phyloP scores from a whole-genome alignment of 2,329 filamentous ascomycete genomes.

The Colletotrichum agaves region DNA sequence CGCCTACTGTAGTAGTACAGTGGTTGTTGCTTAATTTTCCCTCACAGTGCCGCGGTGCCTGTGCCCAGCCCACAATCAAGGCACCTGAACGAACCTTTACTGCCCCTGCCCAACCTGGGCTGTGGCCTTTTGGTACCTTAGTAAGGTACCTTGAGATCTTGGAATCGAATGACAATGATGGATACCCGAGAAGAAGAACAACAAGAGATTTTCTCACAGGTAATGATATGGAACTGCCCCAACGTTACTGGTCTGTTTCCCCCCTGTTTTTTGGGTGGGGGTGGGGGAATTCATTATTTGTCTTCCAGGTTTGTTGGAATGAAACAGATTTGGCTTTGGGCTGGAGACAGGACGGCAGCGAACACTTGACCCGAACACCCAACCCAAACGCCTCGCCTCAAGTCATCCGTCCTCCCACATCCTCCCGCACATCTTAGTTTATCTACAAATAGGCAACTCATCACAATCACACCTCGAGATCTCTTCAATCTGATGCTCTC shows the following conservation, averaged over 20 bases:
- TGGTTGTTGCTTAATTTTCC: slow-evolving; percentile 8
- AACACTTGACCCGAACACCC: not conserved
- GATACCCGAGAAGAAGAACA: not conserved
- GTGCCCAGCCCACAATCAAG: not conserved
- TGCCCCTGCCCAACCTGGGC: not conserved
- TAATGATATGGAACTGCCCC: not conserved
- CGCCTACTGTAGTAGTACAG: slow-evolving; percentile 24
- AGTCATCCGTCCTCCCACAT: not conserved
- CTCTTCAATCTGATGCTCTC: not conserved
- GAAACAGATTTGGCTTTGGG: slow-evolving; percentile 9
- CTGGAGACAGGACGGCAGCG: not conserved
- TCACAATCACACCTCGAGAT: not conserved
- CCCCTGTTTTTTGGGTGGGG: too few species aligned
- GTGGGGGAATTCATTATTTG: not conserved
- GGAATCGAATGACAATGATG: not conserved
- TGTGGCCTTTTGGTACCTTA: not conserved
- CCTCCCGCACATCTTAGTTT: not conserved
- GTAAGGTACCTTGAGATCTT: not conserved
- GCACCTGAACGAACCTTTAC: not conserved
- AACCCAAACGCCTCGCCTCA: not conserved
- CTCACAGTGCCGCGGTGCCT: slow-evolving; percentile 12
- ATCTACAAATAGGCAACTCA: not conserved
- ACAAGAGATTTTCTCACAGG: not conserved
- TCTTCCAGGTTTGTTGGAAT: not conserved
- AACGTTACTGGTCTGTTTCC: not conserved